Base-by-base conservation (phyloP, 2,329 filamentous ascomycete genomes). In the Phoma sp. region DNA sequence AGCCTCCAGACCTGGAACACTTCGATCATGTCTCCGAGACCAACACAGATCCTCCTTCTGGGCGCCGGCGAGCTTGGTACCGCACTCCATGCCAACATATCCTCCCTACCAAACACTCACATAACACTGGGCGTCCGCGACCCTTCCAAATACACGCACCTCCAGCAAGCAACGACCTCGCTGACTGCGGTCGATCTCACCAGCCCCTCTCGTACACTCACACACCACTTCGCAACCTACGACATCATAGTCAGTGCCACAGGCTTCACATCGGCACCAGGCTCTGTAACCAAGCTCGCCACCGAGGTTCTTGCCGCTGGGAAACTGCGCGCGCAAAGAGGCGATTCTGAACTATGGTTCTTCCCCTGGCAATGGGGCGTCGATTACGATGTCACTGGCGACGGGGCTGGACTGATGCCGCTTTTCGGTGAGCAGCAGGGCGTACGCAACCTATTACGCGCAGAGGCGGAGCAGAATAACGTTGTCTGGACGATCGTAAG, bases 351-450 rank as follows among this genome's bases (percentile, higher is more conserved):
- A 27, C 11, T 52, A 2, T 69, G 69, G 66, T 90, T 82, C 65
- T 80, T 90, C 14, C 88, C 88, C 0, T 91, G 88, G 88, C 88
- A 91, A 69, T 90, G 87, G 68, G 88, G 88, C 0, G 83, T 89
- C 23, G 86, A 91, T 66, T 91, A 90, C 71, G 87, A 90, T 52
- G 68, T 76, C 25, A 83, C 89, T 13, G 86, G 23, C 0, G 66
- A 69, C 0, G 69, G 75, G 0, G 82, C 82, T 0, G 84, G 82
- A 24, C 77, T 82, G 38, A 86, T 89, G 70, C 82, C 85, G 30
- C 66, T 90, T 11, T 90, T 90, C 61, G 86, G 86, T 54, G 87
- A 89, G 77, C 86, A 89, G 74, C 75, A 87, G 0, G 78, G 29
- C 39, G 67, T 73, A 0, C 56, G 68, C 2, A 61, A 68, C 27